A percentile compares a stretch with the other conserved stretches of the same genome.
Evolutionary conservation across 164 flowering plant species (phyloP).

Genomic region (Vitis riparia): DNA sequence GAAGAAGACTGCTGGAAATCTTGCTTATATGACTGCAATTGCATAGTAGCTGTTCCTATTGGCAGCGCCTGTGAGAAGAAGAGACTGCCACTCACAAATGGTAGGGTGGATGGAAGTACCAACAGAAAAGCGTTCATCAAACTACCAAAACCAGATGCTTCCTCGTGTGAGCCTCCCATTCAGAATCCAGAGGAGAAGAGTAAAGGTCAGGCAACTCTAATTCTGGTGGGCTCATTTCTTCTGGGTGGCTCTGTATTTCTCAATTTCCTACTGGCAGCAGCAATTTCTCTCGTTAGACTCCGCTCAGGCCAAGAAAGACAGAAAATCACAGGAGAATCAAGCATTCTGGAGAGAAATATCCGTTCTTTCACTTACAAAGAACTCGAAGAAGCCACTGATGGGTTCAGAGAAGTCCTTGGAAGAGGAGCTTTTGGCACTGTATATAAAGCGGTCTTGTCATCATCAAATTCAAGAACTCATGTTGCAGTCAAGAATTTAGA

Average conservation of each 20-base stretch:
- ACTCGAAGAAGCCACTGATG: constrained; percentile 14
- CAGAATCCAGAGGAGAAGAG: neutral
- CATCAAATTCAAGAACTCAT: too few relatives aligned
- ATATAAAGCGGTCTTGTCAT: neutral
- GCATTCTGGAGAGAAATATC: neutral
- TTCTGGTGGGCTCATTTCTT: constrained; percentile 1
- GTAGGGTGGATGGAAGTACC: neutral
- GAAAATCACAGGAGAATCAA: neutral
- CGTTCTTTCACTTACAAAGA: constrained; percentile 18
- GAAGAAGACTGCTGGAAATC: neutral
- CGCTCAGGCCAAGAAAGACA: neutral
- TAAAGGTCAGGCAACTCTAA: neutral
- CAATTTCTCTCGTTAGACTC: neutral
- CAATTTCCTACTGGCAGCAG: neutral
- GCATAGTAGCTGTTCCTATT: neutral
- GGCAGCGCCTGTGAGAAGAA: neutral
- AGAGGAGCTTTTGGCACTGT: constrained; percentile 17
- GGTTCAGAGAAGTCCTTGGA: constrained; percentile 14
- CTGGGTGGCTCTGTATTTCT: constrained; percentile 5
- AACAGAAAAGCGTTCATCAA: constrained; percentile 14
- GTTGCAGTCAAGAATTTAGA: too few relatives aligned
- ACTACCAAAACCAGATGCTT: neutral
- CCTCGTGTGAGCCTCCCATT: too few relatives aligned
- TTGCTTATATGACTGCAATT: neutral
- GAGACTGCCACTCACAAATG: constrained; percentile 1